Percentiles rank a stretch among this genome's conserved stretches.
These are phyloP conservation scores for Pseudofabraea citricarpa DNA, from an alignment of 2,329 filamentous ascomycete species.

Conservation along the genomic window DNA sequence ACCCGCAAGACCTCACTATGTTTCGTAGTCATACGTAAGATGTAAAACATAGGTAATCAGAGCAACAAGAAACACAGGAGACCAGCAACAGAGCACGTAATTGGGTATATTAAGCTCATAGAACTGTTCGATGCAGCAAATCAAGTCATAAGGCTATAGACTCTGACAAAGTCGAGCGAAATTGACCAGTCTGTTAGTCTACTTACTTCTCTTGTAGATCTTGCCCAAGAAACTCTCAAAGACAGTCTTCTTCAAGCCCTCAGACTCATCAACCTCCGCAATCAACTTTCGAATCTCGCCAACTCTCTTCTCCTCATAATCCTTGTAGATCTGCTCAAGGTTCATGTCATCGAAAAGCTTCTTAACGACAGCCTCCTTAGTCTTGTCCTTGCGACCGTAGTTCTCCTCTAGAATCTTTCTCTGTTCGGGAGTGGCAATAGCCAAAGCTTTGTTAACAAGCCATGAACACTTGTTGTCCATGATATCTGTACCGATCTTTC, in stretches of 20 bases:
- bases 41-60: too few species aligned
- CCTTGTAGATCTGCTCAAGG: constrained; percentile 76
- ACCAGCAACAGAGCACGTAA: too few species aligned
- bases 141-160: neutral
- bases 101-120: neutral
- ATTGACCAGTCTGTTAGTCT: constrained; percentile 37
- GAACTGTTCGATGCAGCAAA: neutral
- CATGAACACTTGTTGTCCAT: constrained; percentile 99
- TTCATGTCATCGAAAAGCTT: constrained; percentile 80
- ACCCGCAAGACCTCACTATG: too few species aligned
- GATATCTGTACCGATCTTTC: constrained; percentile 98
- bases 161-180: too few species aligned
- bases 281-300: constrained; percentile 74
- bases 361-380: constrained; percentile 82
- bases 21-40: too few species aligned
- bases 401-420: constrained; percentile 82
- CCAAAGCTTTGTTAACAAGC: constrained; percentile 92
- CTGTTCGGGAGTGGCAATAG: constrained; percentile 77
- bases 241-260: constrained; percentile 83
- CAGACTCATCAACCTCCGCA: constrained; percentile 72
- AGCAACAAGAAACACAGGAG: too few species aligned
- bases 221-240: constrained; percentile 89
- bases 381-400: constrained; percentile 87
- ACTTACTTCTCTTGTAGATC: constrained; percentile 98
- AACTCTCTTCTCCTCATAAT: constrained; percentile 86